phyloP scores from a whole-genome alignment of 2,329 filamentous ascomycete species.

The Sporothrix inflata region DNA sequence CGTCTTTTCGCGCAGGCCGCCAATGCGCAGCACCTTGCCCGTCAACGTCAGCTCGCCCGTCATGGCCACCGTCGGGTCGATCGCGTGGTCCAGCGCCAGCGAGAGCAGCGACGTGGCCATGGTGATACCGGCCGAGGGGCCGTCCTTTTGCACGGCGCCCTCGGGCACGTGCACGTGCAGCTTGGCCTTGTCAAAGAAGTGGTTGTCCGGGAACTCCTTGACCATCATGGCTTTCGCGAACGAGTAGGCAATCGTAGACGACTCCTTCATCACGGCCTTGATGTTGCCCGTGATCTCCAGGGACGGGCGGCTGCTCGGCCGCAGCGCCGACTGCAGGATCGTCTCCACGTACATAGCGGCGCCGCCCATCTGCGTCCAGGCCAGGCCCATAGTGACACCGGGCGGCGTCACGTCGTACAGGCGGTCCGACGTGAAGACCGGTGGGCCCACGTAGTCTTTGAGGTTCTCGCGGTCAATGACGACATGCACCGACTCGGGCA shows the following conservation, averaged over 20 bases:
- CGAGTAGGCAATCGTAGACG: constrained; percentile 90
- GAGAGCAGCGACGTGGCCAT: constrained; percentile 95
- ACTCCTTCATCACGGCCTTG: constrained; percentile 98
- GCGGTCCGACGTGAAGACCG: constrained; percentile 92
- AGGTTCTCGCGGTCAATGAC: constrained; percentile 85
- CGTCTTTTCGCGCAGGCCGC: constrained; percentile 93
- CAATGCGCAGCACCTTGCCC: constrained; percentile 93
- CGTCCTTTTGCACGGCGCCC: constrained; percentile 94
- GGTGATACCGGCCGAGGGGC: constrained; percentile 89
- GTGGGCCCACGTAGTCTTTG: constrained; percentile 95
- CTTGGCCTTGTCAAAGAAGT: constrained; percentile 94
- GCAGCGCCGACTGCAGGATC: constrained; percentile 83
- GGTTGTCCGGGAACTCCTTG: constrained; percentile 82
- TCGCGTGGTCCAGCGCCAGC: constrained; percentile 74
- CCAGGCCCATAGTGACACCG: constrained; percentile 95
- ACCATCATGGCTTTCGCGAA: constrained; percentile 91
- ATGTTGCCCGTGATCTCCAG: constrained; percentile 94
- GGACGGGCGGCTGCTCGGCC: constrained; percentile 71
- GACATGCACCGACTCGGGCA: constrained; percentile 86
- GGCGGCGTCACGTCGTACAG: constrained; percentile 92
- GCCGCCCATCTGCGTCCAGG: constrained; percentile 97
- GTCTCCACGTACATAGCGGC: constrained; percentile 97
- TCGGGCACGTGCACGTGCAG: constrained; percentile 96
- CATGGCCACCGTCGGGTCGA: constrained; percentile 92
- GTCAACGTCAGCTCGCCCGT: constrained; percentile 96